Evolutionary conservation across 306 rosid species (phyloP).

Genomic region (Prunus dulcis): DNA sequence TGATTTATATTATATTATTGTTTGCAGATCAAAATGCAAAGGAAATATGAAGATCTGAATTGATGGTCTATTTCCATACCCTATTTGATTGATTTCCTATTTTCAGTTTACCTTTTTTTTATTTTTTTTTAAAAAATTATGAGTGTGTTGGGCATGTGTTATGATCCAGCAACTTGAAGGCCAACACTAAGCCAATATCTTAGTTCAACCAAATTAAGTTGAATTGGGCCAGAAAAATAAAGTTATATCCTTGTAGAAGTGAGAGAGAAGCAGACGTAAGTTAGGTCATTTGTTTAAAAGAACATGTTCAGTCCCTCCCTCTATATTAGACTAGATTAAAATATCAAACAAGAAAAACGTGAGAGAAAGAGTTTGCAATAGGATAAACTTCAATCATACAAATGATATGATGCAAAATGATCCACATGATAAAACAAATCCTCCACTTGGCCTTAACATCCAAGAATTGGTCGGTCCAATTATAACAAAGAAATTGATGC

Average conservation of each 20-base stretch:
- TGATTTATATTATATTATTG: neutral
- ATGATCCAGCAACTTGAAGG: too few species aligned
- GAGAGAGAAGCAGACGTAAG: rapidly evolving
- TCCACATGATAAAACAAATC: neutral
- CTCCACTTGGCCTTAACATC: neutral
- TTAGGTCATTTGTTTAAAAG: too few species aligned
- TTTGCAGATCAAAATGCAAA: neutral
- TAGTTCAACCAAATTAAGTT: too few species aligned
- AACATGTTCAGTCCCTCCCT: too few species aligned
- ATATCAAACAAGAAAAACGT: too few species aligned
- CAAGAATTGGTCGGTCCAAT: conserved; percentile 11
- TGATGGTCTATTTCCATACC: neutral
- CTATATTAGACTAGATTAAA: too few species aligned
- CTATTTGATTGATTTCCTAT: neutral
- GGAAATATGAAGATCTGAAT: neutral
- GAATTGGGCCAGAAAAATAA: too few species aligned
- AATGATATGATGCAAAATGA: neutral
- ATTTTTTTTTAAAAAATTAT: too few species aligned
- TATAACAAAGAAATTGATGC: neutral
- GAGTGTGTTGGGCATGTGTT: too few species aligned
- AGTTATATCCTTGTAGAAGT: too few species aligned
- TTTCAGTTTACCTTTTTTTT: neutral
- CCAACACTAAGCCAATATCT: too few species aligned
- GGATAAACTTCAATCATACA: neutral
- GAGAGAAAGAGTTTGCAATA: neutral